Base-by-base conservation (phyloP, 176 grass and related monocot species). In the Guadua angustifolia region DNA sequence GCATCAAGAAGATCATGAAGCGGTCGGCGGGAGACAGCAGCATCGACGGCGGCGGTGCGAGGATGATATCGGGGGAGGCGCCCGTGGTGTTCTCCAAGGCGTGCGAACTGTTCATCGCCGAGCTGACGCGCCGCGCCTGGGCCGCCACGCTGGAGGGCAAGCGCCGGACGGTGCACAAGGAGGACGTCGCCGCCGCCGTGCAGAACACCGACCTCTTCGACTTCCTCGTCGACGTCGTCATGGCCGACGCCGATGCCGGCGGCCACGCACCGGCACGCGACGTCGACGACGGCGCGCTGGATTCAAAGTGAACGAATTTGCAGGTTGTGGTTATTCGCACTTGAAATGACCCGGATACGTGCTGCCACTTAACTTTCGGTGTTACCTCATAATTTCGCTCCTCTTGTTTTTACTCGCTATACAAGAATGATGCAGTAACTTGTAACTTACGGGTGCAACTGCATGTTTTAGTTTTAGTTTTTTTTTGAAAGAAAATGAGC, bases 1-100 rank as follows among this genome's bases (percentile, higher is more conserved):
- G 92, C 70, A 91, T 94, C 80, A 94, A 94, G 83, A 88, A 91
- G 92, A 91, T 94, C 83, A 94, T 94, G 89, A 91, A 91, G 83
- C 86, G 58, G 15, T 88, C 83, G 21, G 81, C 89, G 76, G 84
- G 84, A 71, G 81, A 79, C 67, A 21, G 39, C 63, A 26, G 73
- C 74, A 68, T 35, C 38, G 65, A 17, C 57, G 81, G 47, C 50
- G 43, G 73, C 16, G 91, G 78, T 13, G 84, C 81, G 0, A 49
- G 79, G 79, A 91, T 94, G 92, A 91, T 94, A 57, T 94, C 92
- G 6, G 83, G 80, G 2, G 92, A 94, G 86, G 92, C 92, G 71
- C 89, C 89, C 9, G 77, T 91, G 18, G 80, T 91, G 11, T 91
- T 91, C 89, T 86, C 83, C 83, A 87, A 86, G 86, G 92, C 92